Base-by-base conservation (phyloP, 495 filamentous ascomycete genomes). In the Penicillium ucsense region DNA sequence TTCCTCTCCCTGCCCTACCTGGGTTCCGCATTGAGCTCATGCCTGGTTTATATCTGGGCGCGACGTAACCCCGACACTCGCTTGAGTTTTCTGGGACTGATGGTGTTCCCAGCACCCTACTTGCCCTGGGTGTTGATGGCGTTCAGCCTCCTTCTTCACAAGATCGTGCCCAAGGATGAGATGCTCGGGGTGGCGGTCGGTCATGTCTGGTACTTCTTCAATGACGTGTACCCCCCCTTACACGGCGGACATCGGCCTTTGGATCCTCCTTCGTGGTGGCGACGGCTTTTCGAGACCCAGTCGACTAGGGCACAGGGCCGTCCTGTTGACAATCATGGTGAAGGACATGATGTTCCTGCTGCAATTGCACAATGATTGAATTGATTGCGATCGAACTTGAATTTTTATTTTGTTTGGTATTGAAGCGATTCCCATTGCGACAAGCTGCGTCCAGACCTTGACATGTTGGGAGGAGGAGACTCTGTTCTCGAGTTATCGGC, bases 161-260 rank as follows among this genome's bases (percentile, higher is more conserved):
- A 86, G 8, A 85, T 75, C 1, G 71, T 95, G 32, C 92, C 92
- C 8, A 94, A 94, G 74, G 92, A 98, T 65, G 92, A 98, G 72
- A 81, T 98, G 48, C 86, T 89, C 67, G 92, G 92, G 5, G 85
- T 95, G 10, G 78, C 90, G 5, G 87, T 97, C 43, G 92, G 92
- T 3, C 92, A 98, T 67, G 77, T 97, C 31, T 98, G 90, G 86
- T 98, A 97, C 63, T 98, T 94, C 71, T 97, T 97, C 70, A 85
- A 81, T 42, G 92, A 98, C 59, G 89, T 98, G 10, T 98, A 95
- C 63, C 92, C 92, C 5, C 83, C 88, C 30, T 76, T 96, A 40
- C 85, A 95, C 63, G 80, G 82, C 51, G 90, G 89, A 30, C 83
- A 84, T 38, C 77, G 86, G 39, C 92, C 92, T 5, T 71, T 98